Evolutionary conservation across 2,329 filamentous ascomycete species (phyloP), one percentile per base, ranked within the genome.

Genomic region (Cytospora leucostoma): DNA sequence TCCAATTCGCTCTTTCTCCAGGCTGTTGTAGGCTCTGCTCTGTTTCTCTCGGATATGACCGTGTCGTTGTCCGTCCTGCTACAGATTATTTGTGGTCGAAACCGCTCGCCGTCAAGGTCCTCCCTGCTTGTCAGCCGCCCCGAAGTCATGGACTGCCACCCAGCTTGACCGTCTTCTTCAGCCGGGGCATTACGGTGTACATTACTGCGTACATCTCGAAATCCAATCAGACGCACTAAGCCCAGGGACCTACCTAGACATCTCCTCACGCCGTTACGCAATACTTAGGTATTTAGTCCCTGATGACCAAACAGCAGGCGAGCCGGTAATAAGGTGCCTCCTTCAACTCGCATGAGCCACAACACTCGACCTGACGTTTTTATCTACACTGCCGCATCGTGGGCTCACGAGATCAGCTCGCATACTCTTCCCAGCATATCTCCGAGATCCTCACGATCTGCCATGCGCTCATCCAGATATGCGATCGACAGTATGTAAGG

Each of bases 1-100:
- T 21, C 21, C 44, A 19, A 47, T 47, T 47, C 44, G 44, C 44
- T 21, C 17, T 7, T 5, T 19, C 6, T 47, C 21, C 19, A 21
- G 34, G 44, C 34, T 51, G 33, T 33, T 27, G 44, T 27, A 55
- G 35, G 47, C 35, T 61, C 52, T 27, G 47, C 35, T 61, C 52
- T 27, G 15, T 37, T 27, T 5, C n/a, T 33, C 34, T 34, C 63
- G 63, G 63, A 65, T 40, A 65, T 65, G 63, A 65, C 63, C 63
- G 63, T 47, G 55, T 27, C 54, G 44, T 56, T 33, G 51, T 49
- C 53, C 56, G 35, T 58, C 44, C 60, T 56, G 61, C 63, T 52
- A 7, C n/a, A n/a, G 19, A 8, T 21, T 47, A 59, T 63, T 59
- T 59, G 63, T 59, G 51, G 56, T 47, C 52, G 53, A 60, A 63